Base-by-base conservation (phyloP, 2,329 filamentous ascomycete genomes). In the Phyllosticta citrichinensis region DNA sequence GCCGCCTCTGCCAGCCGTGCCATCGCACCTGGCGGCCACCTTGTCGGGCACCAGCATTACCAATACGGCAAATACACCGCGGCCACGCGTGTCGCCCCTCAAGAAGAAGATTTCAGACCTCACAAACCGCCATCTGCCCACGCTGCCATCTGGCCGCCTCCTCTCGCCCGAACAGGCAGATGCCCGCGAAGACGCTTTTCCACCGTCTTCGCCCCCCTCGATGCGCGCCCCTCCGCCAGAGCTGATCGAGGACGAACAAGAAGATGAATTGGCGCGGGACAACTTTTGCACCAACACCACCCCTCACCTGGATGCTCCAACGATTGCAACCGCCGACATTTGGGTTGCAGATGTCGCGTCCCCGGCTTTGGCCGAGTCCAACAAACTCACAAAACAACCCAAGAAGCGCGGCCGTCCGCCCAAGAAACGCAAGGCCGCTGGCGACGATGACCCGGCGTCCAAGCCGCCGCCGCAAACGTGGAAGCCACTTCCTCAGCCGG, bases 401-500 rank as follows among this genome's bases (percentile, higher is more conserved):
- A 65, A 65, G 57, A 64, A 64, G 61, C 70, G 68, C 27, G 67
- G 33, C 33, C 33, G 33, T 3, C 35, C 72, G 40, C 62, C 68
- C 5, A 76, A 75, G 65, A 77, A 76, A 68, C 71, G 74, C 62
- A 77, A 76, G 66, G 66, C 66, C 33, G 65, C 66, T 30, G 65
- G 62, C 25, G 60, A 64, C 50, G 66, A 69, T 30, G 70, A 71
- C 55, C 56, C 57, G 20, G 65, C 68, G 47, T 55, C 27, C 57
- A 24, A 56, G 14, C 54, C 52, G 8, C 52, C 11, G 17, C n/a
- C 58, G 20, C 52, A 55, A 10, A 40, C 33, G 14, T 40, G 33
- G 33, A 40, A 40, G 33, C 33, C 33, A 14, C 14, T 40, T 12
- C 33, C 33, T 14, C 33, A 17, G 1, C 33, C 33, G 2, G 52